A percentile compares a stretch with the other conserved stretches of the same genome.
These are phyloP conservation scores for Plasmodium reichenowi DNA, from an alignment of 169 alveolate species.

Conservation along the genomic window DNA sequence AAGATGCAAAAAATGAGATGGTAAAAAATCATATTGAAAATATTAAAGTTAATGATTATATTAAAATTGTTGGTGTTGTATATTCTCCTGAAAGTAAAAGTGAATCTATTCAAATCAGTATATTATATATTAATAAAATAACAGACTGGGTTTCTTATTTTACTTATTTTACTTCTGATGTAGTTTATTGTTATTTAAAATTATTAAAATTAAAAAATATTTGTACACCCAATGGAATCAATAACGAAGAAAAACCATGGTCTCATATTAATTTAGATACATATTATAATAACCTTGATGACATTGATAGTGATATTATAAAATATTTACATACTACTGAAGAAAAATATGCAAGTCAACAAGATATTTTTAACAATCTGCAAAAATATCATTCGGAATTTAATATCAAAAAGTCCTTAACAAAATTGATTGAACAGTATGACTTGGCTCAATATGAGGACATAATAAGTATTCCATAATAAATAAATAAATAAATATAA, in stretches of 20 bases:
- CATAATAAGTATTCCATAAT: slow-evolving; percentile 56
- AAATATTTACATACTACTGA: slow-evolving; percentile 61
- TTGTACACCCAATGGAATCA: slow-evolving; percentile 43
- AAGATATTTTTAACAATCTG: slow-evolving; percentile 53
- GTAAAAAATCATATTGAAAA: slow-evolving; percentile 61
- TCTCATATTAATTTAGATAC: slow-evolving; percentile 64
- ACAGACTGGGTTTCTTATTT: slow-evolving; percentile 71
- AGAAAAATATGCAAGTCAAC: slow-evolving; percentile 73
- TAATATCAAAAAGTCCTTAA: slow-evolving; percentile 53
- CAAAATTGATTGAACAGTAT: slow-evolving; percentile 66
- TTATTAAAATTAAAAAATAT: slow-evolving; percentile 65
- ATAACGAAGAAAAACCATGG: slow-evolving; percentile 72
- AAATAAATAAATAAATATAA: not conserved
- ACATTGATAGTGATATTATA: slow-evolving; percentile 49
- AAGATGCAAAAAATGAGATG: slow-evolving; percentile 75
- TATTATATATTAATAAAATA: slow-evolving; percentile 59
- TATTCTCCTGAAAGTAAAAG: slow-evolving; percentile 70
- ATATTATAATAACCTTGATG: slow-evolving; percentile 53
- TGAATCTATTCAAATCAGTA: slow-evolving; percentile 58
- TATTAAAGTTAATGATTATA: slow-evolving; percentile 63
- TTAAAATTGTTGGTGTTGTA: slow-evolving; percentile 71
- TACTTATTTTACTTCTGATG: slow-evolving; percentile 70
- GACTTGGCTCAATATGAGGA: slow-evolving; percentile 73
- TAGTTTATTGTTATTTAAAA: slow-evolving; percentile 67
- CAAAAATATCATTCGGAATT: slow-evolving; percentile 72